Base-by-base conservation (phyloP, 1,284 basidiomycete species). In the Lentinula novae-zelandiae region DNA sequence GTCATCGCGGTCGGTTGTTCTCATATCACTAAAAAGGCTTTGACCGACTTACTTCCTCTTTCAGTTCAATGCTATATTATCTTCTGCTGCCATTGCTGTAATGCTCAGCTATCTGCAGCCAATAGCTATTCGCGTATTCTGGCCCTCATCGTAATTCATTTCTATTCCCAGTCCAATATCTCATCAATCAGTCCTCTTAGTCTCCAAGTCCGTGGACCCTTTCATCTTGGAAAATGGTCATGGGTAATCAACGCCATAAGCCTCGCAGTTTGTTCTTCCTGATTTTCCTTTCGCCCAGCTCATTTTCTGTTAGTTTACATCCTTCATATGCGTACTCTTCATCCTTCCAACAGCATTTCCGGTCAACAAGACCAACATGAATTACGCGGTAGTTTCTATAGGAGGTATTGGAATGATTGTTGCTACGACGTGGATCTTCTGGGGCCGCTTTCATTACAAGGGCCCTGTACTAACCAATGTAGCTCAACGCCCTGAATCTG, bases 31-130 rank as follows among this genome's bases (percentile, higher is more conserved):
- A 4, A 9, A 7, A 15, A 6, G 34, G 15, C 10, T 8, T 13
- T 52, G 36, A 34, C 17, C 9, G 9, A 3, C 7, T 17, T 13
- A 20, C 51, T 38, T 36, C 17, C 12, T 39, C n/a, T 52, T 51
- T 10, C 60, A 83, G 79, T 83, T 85, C 69, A 81, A 83, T 60
- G 82, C 82, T 0, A 84, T 84, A 56, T 60, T 83, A 27, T 82
- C 80, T 0, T 82, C 81, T 39, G 82, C 82, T 10, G 82, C 83
- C 1, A 81, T 86, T 61, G 76, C 83, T 1, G 82, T 83, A 0
- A 84, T 86, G 82, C 74, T 85, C 46, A 80, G 81, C 62, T 86
- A 85, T 67, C 65, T 83, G 31, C 81, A 83, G 64, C 83, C 83
- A 5, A 83, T 85, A 61, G 73, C 82, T 46, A 83, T 85, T 51